Evolutionary conservation across 148 eudicot species (phyloP).

Genomic region (Rhododendron ferrugineum): DNA sequence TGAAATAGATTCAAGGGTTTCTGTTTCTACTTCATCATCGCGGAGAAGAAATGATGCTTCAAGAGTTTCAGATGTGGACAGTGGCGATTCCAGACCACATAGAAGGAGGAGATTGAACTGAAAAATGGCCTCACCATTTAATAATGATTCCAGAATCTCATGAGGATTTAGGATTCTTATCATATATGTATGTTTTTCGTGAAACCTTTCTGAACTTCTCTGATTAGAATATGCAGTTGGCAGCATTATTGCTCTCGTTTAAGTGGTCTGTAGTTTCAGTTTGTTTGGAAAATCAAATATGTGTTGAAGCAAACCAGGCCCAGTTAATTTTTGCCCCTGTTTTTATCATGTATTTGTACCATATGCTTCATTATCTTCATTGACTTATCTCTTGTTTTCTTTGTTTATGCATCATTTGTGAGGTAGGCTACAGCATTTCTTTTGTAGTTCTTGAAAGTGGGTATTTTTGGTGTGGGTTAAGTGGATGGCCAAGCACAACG

Average conservation of each 20-base stretch:
- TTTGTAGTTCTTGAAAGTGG: background rate
- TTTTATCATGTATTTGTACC: background rate
- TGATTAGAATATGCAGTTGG: background rate
- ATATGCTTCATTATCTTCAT: background rate
- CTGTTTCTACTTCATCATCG: slow-evolving; percentile 79
- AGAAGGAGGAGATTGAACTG: slow-evolving; percentile 82
- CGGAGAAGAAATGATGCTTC: slow-evolving; percentile 65
- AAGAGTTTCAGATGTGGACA: slow-evolving; percentile 69
- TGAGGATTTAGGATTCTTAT: background rate
- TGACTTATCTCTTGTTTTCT: background rate
- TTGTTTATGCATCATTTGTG: background rate
- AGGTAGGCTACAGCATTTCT: background rate
- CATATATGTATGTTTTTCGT: background rate
- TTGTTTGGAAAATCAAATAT: background rate
- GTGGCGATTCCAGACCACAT: slow-evolving; percentile 82
- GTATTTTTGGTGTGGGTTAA: background rate
- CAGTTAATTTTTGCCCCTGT: background rate
- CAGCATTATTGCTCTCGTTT: background rate
- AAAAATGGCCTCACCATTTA: background rate
- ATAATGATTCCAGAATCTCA: background rate
- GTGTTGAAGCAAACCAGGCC: background rate
- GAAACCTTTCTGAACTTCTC: background rate
- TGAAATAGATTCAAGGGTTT: slow-evolving; percentile 83
- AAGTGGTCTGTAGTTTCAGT: background rate
- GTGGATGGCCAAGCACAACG: background rate